These are phyloP conservation scores for Cyclanthera cordifolia DNA, from an alignment of 306 rosid species.

Conservation along the genomic window DNA sequence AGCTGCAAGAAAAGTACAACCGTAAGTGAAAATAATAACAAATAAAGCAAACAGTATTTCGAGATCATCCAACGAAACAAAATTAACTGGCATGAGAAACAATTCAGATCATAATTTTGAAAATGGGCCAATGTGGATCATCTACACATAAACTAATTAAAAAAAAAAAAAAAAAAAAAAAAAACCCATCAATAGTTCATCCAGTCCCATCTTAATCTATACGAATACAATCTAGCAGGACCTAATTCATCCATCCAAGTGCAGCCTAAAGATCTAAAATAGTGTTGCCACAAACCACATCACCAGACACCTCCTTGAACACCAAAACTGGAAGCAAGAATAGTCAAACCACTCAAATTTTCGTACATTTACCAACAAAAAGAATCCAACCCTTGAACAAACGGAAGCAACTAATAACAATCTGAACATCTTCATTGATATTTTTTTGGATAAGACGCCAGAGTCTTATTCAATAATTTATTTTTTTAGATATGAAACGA, in stretches of 20 bases:
- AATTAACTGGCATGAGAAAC: not conserved
- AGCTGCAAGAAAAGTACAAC: conserved; percentile 29
- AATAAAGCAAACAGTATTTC: not conserved
- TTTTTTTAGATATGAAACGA: not conserved
- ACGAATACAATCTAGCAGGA: not conserved
- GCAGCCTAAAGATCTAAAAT: not conserved
- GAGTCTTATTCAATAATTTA: too few relatives aligned
- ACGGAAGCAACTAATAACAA: not conserved
- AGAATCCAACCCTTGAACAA: not conserved
- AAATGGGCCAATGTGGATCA: not conserved
- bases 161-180: too few relatives aligned
- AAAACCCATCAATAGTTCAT: not conserved
- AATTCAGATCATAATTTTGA: conserved; percentile 4
- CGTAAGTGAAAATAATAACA: not conserved
- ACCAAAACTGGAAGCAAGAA: not conserved
- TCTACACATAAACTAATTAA: not conserved
- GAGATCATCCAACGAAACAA: not conserved
- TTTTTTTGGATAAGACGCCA: too few relatives aligned
- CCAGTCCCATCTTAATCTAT: not conserved
- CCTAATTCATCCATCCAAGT: not conserved
- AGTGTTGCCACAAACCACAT: not conserved
- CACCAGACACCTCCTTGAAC: not conserved
- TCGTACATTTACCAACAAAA: not conserved
- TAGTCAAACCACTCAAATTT: not conserved
- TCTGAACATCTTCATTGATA: too few relatives aligned